Base-by-base conservation (phyloP, 371 early-diverging fungal genomes). In the Smittium mucronatum region DNA sequence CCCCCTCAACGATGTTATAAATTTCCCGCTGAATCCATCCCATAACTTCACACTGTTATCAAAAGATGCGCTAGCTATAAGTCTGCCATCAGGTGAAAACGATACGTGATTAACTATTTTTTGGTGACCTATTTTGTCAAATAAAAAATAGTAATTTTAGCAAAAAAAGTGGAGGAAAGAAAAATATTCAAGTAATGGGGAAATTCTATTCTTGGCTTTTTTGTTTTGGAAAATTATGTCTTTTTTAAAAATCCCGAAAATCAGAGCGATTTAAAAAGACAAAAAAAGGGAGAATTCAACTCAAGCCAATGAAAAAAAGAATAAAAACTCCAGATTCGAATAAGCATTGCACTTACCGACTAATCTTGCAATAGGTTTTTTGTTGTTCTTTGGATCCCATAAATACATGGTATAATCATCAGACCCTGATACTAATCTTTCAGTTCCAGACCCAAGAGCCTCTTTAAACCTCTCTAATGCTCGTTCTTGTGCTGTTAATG, bases 21-120 rank as follows among this genome's bases (percentile, higher is more conserved):
- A 98, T 84, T 90, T 91, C 72, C 99, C 99, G 0, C 89, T 92
- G 1, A 73, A 73, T 28, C 92, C 93, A 77, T 95, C 96, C 99
- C 99, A 99, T 32, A 98, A 74, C 81, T 97, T 98, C 57, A 99
- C 94, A 33, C 92, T 90, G 75, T 95, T 98, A 82, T 99, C 99
- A 76, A 99, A 99, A 31, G 94, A 92, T 1, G 95, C 97, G 75
- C 91, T 91, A 26, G 98, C 98, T 77, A 98, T 81, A 58, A 83
- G 84, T 30, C 91, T 81, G 17, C 97, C 95, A 75, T 97, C 95
- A 8, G 97, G 96, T 5, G 94, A 93, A 73, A 94, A 97, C 70
- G 85, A 82, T 28, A 95, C 90, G 73, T 93, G 93, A 74, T 94
- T 95, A 69, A 99, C 95, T 1, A 92, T 83, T 78, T 96, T 94